A percentile compares a stretch with the other conserved stretches of the same genome.
phyloP scores from a whole-genome alignment of 129 eudicot species.

The Flaveria brownii region DNA sequence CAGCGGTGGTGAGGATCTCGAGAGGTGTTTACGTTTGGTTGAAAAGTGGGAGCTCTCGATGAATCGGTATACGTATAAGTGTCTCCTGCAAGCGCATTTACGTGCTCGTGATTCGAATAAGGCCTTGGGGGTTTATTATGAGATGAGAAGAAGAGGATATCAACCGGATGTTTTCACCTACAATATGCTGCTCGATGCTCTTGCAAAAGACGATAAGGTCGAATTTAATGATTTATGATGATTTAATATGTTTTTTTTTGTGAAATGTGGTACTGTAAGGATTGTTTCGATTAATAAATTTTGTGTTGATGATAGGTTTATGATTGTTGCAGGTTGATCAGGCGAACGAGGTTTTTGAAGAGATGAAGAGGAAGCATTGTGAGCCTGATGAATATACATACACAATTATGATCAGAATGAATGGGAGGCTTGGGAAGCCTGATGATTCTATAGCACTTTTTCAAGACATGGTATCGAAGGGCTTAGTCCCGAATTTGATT shows the following conservation, averaged over 20 bases:
- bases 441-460: constrained; percentile 63
- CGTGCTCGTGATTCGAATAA: constrained; percentile 46
- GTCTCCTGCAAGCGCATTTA: constrained; percentile 79
- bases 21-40: constrained; percentile 64
- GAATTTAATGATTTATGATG: neutral
- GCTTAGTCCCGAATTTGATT: constrained; percentile 61
- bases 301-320: neutral
- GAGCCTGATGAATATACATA: constrained; percentile 92
- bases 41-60: constrained; percentile 75
- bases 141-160: constrained; percentile 62
- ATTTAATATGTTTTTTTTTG: neutral
- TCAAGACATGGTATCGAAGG: constrained; percentile 74
- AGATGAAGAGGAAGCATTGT: constrained; percentile 77
- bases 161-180: constrained; percentile 59
- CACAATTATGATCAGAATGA: constrained; percentile 78
- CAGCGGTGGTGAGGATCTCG: constrained; percentile 49
- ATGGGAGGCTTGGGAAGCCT: constrained; percentile 60
- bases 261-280: too few species aligned
- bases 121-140: constrained; percentile 51
- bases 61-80: constrained; percentile 74
- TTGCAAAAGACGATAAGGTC: constrained; percentile 81
- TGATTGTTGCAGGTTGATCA: constrained; percentile 3
- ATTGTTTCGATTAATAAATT: neutral
- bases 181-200: constrained; percentile 86
- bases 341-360: constrained; percentile 52